A percentile compares a stretch with the other conserved stretches of the same genome.
Evolutionary conservation across 1,284 basidiomycete species (phyloP).

Genomic region (Trametes sp.): DNA sequence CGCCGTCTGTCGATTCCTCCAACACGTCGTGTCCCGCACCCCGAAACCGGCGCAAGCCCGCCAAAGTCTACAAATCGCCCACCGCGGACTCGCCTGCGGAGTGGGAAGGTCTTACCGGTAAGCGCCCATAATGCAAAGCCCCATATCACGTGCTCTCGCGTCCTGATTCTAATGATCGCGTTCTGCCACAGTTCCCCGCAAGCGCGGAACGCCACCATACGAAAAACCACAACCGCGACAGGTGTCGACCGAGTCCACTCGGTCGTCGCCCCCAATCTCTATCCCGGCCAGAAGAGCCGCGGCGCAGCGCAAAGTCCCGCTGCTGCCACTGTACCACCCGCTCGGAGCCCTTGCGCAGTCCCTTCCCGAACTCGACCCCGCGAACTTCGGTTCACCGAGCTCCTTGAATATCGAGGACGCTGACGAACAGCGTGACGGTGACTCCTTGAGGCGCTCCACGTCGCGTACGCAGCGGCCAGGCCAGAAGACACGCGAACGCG

Average conservation of each 20-base stretch:
- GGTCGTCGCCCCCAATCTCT: constrained; percentile 13
- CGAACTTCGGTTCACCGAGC: constrained; percentile 53
- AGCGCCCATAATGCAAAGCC: constrained; percentile 28
- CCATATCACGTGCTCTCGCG: constrained; percentile 25
- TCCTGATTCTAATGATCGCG: constrained; percentile 26
- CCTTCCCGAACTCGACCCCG: constrained; percentile 69
- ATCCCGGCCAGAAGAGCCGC: constrained; percentile 11
- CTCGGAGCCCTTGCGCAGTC: constrained; percentile 69
- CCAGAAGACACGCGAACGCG: constrained; percentile 60
- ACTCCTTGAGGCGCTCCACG: constrained; percentile 51
- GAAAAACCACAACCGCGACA: constrained; percentile 16
- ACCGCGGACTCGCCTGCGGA: constrained; percentile 24
- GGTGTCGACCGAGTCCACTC: constrained; percentile 14
- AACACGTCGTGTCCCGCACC: neutral
- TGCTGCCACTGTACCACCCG: constrained; percentile 76
- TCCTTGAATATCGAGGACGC: constrained; percentile 43
- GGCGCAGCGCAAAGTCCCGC: constrained; percentile 46
- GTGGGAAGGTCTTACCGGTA: constrained; percentile 23
- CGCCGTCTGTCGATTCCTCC: neutral
- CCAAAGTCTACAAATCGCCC: constrained; percentile 25
- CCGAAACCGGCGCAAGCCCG: constrained; percentile 23
- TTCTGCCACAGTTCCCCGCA: constrained; percentile 15
- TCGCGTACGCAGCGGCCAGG: constrained; percentile 58
- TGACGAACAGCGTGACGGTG: constrained; percentile 45
- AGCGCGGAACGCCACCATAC: constrained; percentile 26